Base-by-base conservation (phyloP, 805 yeast genomes). In the Schizosaccharomyces japonicus region DNA sequence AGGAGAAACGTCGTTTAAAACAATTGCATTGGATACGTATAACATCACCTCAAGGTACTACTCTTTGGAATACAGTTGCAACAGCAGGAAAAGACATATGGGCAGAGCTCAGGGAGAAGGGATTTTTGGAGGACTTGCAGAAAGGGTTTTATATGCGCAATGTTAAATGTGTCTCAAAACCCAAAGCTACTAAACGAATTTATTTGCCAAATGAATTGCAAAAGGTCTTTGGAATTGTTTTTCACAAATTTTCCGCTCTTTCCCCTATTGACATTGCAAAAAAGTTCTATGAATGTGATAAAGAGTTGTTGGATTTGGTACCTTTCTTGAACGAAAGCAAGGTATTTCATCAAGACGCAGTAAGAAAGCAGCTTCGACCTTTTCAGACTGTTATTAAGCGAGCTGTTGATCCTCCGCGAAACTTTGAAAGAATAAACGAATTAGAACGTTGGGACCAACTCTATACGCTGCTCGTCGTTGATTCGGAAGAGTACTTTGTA, bases 141-240 rank as follows among this genome's bases (percentile, higher is more conserved):
- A 23, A 5, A 19, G 17, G 42, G 15, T 36, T 19, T 21, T 15
- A 25, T 7, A 19, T 36, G 42, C 17, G 42, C 17, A 27, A 36
- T 19, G 42, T 19, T n/a, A 36, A 17, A 36, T 13, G 13, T 17
- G 5, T 23, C 2, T 19, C 17, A n/a, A 36, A 36, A 36, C 17
- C 17, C 17, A 13, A 5, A 8, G 13, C 25, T 7, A 6, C 25
- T 7, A 19, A 17, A 17, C 27, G 42, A 27, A 4, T 36, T 36
- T 36, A 36, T n/a, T n/a, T 36, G 42, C 42, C 42, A 15, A 15
- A n/a, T 5, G 42, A 36, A 5, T 36, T 36, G n/a, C 42, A 36
- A 13, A 25, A 36, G n/a, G 13, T 15, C 13, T 17, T 36, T 36
- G 26, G 42, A 6, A 36, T 36, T 36, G 27, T 25, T 15, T 21